Base-by-base conservation (phyloP, 2,329 filamentous ascomycete genomes). In the Diaporthe vexans region DNA sequence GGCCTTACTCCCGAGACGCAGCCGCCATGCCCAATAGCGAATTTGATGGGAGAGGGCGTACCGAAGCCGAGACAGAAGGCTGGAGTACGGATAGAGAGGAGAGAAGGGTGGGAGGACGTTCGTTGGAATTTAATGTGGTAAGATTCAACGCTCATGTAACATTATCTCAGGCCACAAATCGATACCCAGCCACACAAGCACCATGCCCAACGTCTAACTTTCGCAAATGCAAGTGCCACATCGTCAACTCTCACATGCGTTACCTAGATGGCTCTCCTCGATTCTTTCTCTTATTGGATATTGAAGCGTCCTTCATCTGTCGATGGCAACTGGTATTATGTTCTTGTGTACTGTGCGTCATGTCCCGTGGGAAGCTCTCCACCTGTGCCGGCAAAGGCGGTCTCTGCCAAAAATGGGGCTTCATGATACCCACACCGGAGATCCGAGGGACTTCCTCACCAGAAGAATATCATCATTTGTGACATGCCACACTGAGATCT, bases 101-200 rank as follows among this genome's bases (percentile, higher is more conserved):
- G 59, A 15, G 4, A 33, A 48, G 59, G 59, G 11, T 65, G 59
- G 59, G 59, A 65, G 33, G 59, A 65, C 29, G 40, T 65, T n/a
- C 40, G 26, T 26, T 65, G 59, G 59, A 48, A 48, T 7, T 65
- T 65, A 24, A 65, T 48, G 8, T 65, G 59, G 59, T n/a, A n/a
- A 65, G 26, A 24, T 9, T 15, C 5, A 3, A 7, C 46, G 19
- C 19, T n/a, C 8, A 15, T 48, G 19, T 10, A 48, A n/a, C 19
- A 21, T 9, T 48, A 48, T 48, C 19, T 48, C 21, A 48, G 46
- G 19, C 19, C 46, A 7, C 9, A 48, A 48, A 48, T n/a, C 21
- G 46, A 21, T 21, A 46, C 43, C 43, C 43, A 46, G 43, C 43
- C 43, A 46, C 6, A 10, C 46, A 48, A n/a, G 46, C 3, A 33